Percentiles rank a stretch among this genome's conserved stretches.
Evolutionary conservation across 1,284 basidiomycete genomes (phyloP).

Genomic region (Psilocybe mexicana): DNA sequence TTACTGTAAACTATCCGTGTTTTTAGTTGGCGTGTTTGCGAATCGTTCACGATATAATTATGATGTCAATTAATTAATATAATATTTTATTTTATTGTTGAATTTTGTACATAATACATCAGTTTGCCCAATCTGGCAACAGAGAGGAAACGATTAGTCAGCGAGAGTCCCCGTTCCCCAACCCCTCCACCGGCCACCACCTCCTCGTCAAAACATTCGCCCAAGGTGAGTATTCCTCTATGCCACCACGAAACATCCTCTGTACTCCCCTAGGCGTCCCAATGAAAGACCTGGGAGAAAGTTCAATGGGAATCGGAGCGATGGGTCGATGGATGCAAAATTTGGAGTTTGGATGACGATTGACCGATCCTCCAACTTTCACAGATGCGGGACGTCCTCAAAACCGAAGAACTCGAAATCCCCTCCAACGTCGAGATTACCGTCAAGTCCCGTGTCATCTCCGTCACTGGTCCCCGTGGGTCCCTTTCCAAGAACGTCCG

Average conservation of each 20-base stretch:
- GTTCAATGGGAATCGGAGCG: constrained; percentile 22
- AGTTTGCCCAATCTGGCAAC: constrained; percentile 4
- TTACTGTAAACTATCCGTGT: too few relatives aligned
- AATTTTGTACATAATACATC: neutral
- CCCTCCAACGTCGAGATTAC: constrained; percentile 83
- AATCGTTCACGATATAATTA: too few relatives aligned
- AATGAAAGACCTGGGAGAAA: constrained; percentile 21
- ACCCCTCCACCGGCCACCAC: constrained; percentile 27
- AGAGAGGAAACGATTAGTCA: constrained; percentile 23
- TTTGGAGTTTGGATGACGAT: constrained; percentile 31
- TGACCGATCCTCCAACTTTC: constrained; percentile 21
- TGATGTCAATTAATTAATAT: neutral
- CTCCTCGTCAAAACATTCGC: constrained; percentile 37
- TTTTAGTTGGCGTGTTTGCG: too few relatives aligned
- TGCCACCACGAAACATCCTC: constrained; percentile 16
- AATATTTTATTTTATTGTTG: neutral
- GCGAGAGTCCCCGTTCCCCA: constrained; percentile 17
- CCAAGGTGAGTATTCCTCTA: constrained; percentile 37
- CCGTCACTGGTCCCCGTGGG: constrained; percentile 88
- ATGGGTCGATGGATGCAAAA: constrained; percentile 36
- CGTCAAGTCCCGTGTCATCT: constrained; percentile 89
- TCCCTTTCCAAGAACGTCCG: constrained; percentile 89
- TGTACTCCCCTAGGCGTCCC: constrained; percentile 13
- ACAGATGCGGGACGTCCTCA: constrained; percentile 89
- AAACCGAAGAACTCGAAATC: constrained; percentile 92